Base-by-base conservation (phyloP, 345 rosid genomes). In the Cardiospermum halicacabum region DNA sequence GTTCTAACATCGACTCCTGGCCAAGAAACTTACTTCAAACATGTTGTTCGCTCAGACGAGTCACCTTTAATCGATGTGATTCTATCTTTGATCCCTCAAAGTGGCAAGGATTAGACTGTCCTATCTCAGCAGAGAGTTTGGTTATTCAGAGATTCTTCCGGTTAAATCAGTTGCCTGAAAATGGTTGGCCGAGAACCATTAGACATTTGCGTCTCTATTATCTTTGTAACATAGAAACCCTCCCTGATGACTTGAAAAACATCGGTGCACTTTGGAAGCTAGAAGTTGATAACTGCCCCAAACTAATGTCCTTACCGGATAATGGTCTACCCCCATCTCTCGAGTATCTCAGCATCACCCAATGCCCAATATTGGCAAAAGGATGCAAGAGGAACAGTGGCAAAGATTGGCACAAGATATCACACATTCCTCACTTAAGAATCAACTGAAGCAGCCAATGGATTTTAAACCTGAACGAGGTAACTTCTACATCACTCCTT, bases 351-450 rank as follows among this genome's bases (percentile, higher is more conserved):
- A 12, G 3, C 28, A 50, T 50, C 55, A 3, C 1, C 16, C 4
- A 50, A 0, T 22, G 28, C 15, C 55, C 15, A 15, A 10, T 50
- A 18, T 4, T 50, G 28, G 55, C 26, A 24, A 24, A 50, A 50
- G 15, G 16, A 15, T 50, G 55, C 28, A 50, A 24, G 28, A 50
- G 24, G 13, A 21, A 50, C 27, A 24, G 16, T 7, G 55, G 27
- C 26, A 11, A 50, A 50, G 55, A 22, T 50, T 50, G 55, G 55
- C 55, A 50, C 15, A 50, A 50, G 55, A 50, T 50, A 19, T 26
- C 27, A 21, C 55, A 21, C 24, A 6, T 50, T 7, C 55, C 26
- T 2, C 12, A 1, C 22, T 45, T 45, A 22, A 22, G 10, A 2
- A 50, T 50, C 1, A 6, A 50, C 11, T 50, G 28, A 50, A 19